Evolutionary conservation across 148 eudicot species (phyloP), one percentile per base, ranked within the genome.

Genomic region (Rhododendron ferrugineum): DNA sequence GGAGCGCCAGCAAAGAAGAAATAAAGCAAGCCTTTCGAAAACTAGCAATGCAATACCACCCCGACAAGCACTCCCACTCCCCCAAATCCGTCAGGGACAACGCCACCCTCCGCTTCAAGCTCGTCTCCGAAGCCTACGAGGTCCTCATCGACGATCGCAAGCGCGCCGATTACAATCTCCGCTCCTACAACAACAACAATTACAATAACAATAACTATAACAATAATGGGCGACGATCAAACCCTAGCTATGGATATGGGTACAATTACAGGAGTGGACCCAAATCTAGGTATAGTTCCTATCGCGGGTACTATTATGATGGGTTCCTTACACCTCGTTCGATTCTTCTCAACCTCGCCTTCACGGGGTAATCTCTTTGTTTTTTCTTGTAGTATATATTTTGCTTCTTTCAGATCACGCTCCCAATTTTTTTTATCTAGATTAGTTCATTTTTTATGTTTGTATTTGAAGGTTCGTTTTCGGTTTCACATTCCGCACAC

Each of bases 1-100:
- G 82, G 37, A 88, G 79, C 81, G 96, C 99, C 0, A 92, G 88
- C 28, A 95, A 96, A 76, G 88, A 88, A 1, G 94, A 96, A 84
- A 94, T 96, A 64, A 96, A 96, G 84, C 88, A 88, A 68, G 95
- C 99, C 0, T 96, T 94, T 75, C 91, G 99, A 1, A 92, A 89
- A 87, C 72, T 93, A 44, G 98, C 98, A n/a, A 76, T 95, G 56
- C 84, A 95, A 88, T 96, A 92, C 78, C 99, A 96, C 89, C 99
- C 99, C 0, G 99, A 96, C 85, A 95, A 95, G 80, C 99, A 96
- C 85, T 85, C 91, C 0, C 91, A 85, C 10, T 91, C 98, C 0
- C 85, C 97, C 54, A 86, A 95, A 80, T 81, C 89, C 44, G 86
- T 92, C 9, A 84, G 85, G 80, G 96, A 94, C 23, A 66, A 87